These are phyloP conservation scores for Neophaeococcomyces mojaviensis DNA, from an alignment of 2,329 filamentous ascomycete species.

Conservation along the genomic window DNA sequence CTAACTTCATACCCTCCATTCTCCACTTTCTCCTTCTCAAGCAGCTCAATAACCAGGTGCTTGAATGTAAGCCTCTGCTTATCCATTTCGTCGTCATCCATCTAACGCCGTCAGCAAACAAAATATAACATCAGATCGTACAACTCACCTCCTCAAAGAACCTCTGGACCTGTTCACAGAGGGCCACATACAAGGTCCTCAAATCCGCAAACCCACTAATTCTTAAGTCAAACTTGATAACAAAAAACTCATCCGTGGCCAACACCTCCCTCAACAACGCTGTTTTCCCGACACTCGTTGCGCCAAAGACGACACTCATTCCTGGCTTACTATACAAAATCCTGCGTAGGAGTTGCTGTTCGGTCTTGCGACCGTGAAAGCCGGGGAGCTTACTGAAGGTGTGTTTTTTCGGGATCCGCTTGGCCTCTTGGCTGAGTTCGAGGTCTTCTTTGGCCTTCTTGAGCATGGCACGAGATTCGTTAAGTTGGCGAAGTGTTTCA, in stretches of 20 bases:
- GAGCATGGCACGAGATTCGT: conserved; percentile 4
- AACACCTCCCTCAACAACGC: conserved; percentile 7
- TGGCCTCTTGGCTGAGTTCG: conserved; percentile 5
- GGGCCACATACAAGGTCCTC: conserved; percentile 5
- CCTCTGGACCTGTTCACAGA: conserved; percentile 7
- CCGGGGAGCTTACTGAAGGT: conserved; percentile 7
- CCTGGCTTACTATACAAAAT: conserved; percentile 5
- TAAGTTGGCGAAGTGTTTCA: conserved; percentile 8
- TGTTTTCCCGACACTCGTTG: conserved; percentile 8
- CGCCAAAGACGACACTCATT: conserved; percentile 8
- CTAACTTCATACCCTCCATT: conserved; percentile 1
- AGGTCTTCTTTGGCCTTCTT: conserved; percentile 9
- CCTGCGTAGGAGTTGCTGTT: conserved; percentile 3
- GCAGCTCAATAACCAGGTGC: neutral
- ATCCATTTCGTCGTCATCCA: conserved; percentile 9
- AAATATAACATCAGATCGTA: neutral
- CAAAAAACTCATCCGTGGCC: conserved; percentile 6
- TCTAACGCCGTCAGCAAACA: neutral
- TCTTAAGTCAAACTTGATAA: conserved; percentile 8
- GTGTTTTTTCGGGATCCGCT: conserved; percentile 9
- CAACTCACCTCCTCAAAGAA: conserved; percentile 6
- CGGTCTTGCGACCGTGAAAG: conserved; percentile 8
- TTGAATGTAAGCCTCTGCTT: conserved; percentile 8
- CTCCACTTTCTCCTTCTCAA: conserved; percentile 2
- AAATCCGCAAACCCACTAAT: conserved; percentile 8